Conservation (phyloP, 495 filamentous ascomycete species). For the Penicillium canariense region DNA sequence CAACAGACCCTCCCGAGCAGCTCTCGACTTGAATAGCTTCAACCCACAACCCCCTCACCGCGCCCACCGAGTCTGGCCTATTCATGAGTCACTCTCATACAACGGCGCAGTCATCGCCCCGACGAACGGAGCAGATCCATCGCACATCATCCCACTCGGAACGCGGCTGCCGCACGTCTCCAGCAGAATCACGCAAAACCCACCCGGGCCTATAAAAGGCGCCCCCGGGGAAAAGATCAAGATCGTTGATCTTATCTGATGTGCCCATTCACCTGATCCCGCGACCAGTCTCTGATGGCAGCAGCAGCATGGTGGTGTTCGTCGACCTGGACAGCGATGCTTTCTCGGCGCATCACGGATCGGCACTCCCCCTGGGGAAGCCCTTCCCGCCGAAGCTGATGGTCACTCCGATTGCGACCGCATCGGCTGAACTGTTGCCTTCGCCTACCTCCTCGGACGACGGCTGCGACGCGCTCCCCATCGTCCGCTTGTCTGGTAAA, state of each 20-base stretch:
- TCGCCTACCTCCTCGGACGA: slow-evolving; percentile 15
- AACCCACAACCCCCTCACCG: background rate
- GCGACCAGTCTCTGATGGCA: slow-evolving; percentile 23
- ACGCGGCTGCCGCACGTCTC: background rate
- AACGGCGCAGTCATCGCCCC: background rate
- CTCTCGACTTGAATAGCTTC: no score
- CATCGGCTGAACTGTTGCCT: slow-evolving; percentile 9
- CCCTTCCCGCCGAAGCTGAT: slow-evolving; percentile 27
- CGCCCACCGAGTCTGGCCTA: background rate
- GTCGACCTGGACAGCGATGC: slow-evolving; percentile 43
- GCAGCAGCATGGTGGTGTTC: slow-evolving; percentile 47
- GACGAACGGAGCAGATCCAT: slow-evolving; percentile 5
- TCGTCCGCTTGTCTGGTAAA: background rate
- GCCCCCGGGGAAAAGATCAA: background rate
- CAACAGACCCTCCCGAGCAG: background rate
- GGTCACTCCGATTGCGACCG: slow-evolving; percentile 14
- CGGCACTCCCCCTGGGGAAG: slow-evolving; percentile 20
- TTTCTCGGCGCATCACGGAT: slow-evolving; percentile 19
- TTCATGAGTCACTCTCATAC: background rate
- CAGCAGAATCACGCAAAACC: slow-evolving; percentile 10
- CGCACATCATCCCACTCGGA: slow-evolving; percentile 10
- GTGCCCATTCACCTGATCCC: slow-evolving; percentile 14
- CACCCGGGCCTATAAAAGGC: slow-evolving; percentile 19
- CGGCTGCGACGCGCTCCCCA: slow-evolving; percentile 26
- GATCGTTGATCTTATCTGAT: slow-evolving; percentile 28